Evolutionary conservation across 306 rosid species (phyloP), one percentile per base, ranked within the genome.

Genomic region (Fagus sylvatica): DNA sequence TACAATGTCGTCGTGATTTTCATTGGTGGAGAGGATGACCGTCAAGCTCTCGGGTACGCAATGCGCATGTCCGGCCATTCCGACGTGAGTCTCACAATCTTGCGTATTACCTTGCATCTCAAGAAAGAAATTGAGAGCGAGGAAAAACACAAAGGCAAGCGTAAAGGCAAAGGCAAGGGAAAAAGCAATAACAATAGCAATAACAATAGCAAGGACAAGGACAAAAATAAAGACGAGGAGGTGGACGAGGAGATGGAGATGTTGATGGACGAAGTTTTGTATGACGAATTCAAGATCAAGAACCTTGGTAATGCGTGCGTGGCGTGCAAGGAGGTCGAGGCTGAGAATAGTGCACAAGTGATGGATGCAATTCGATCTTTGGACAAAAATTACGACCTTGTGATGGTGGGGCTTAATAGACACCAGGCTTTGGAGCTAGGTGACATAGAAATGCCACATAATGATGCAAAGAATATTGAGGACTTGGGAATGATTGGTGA

Each of bases 1-100:
- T 77, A 80, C 79, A 77, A 83, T 16, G 88, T 90, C 2, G 91
- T 76, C 0, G 32, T 81, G 0, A 77, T 92, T 41, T 92, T 90
- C 34, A 5, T 87, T 0, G 95, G 97, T 1, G 93, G 97, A 6
- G 4, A 79, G 0, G 91, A 92, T 4, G 93, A 92, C 17, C 78
- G 91, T 1, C 93, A 90, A 81, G 89, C 89, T 0, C 17, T 92
- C 37, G 87, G 95, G 0, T 79, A 82, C 34, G 89, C 83, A 0
- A 60, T 72, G 1, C 69, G 19, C n/a, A 62, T 62, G 69, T 62
- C 69, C 1, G 22, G 41, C 69, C 69, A 62, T 34, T 15, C 19
- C 2, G n/a, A 34, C 19, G 43, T 62, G 69, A 62, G 69, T 34
- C n/a, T 62, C 42, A 62, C 69, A 3, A 7, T 62, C n/a, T 33